Conservation (phyloP, 768 basidiomycete species). For the Phanerochaete carnosa region DNA sequence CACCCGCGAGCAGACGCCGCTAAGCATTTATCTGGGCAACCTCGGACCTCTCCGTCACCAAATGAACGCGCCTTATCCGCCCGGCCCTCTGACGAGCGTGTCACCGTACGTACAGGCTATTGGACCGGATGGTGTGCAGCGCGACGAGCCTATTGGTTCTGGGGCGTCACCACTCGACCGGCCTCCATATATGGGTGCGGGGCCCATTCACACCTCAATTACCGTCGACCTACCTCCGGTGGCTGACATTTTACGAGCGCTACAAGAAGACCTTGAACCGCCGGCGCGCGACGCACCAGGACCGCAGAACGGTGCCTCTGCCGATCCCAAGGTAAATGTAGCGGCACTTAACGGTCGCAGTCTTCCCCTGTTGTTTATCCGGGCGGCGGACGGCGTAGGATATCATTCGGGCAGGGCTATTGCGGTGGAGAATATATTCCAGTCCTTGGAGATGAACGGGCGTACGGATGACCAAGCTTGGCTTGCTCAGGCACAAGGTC, state of each 20-base stretch:
- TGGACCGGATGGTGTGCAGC: constrained; percentile 19
- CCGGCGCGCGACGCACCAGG: constrained; percentile 38
- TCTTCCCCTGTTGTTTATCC: constrained; percentile 78
- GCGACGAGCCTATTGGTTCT: constrained; percentile 6
- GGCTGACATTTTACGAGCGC: constrained; percentile 69
- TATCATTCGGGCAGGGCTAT: constrained; percentile 87
- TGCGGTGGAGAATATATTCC: constrained; percentile 78
- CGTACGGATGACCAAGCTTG: constrained; percentile 37
- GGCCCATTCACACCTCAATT: constrained; percentile 73
- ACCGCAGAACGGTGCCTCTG: constrained; percentile 7
- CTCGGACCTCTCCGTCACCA: constrained; percentile 81
- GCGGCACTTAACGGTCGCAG: constrained; percentile 65
- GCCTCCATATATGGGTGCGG: constrained; percentile 40
- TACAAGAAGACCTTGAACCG: constrained; percentile 64
- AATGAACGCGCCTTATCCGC: constrained; percentile 69
- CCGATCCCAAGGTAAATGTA: constrained; percentile 17
- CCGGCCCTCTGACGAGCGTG: constrained; percentile 64
- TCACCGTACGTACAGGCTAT: constrained; percentile 54
- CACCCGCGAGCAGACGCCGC: constrained; percentile 53
- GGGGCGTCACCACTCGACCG: background rate
- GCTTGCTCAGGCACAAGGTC: constrained; percentile 16
- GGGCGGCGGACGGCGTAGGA: constrained; percentile 79
- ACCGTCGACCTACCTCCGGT: constrained; percentile 83
- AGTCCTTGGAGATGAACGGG: constrained; percentile 58
- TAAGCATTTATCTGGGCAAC: constrained; percentile 88